Evolutionary conservation across 441 rosid genomes (phyloP), one percentile per base, ranked within the genome.

Genomic region (Populus trichocarpa): DNA sequence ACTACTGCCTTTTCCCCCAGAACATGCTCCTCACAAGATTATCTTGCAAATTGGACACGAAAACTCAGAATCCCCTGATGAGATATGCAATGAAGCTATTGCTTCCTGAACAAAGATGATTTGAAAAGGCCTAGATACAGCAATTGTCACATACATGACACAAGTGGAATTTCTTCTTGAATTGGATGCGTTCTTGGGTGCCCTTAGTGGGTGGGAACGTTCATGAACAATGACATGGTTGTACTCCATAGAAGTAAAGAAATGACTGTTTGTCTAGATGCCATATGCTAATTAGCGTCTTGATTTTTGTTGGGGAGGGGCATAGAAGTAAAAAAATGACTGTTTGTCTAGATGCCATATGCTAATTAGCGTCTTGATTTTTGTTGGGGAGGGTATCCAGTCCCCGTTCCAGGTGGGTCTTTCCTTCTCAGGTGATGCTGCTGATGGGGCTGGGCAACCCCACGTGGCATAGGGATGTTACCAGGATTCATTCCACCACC

Each of bases 371-470:
- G 96, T 80, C 99, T 91, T 78, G 88, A 83, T 85, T 91, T 94
- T 86, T 90, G 96, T 77, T 89, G 99, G 4, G 98, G 91, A 84
- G 97, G 95, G 77, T 94, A 92, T 77, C 98, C 95, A 14, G 92
- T 80, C 77, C 97, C 97, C 88, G 88, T 85, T 80, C 93, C 95
- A 4, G 93, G 92, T 1, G 93, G 92, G 71, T 94, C 99, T 83
- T 92, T 96, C 85, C 98, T 90, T 82, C 96, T 90, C 69, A 95
- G 79, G 82, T 92, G 91, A 74, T 87, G 92, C 80, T 84, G 89
- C 86, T 87, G 97, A 76, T 89, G 94, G 13, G 89, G 81, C 74
- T 91, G 98, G 46, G 88, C 82, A 61, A 93, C 88, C 14, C 94
- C 91, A 40, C 96, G 88, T 81, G 89, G 93, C 93, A 94, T 74